Evolutionary conservation across 1,139 yeast species (phyloP), one percentile per base, ranked within the genome.

Genomic region (Lizanozyma gosingica): DNA sequence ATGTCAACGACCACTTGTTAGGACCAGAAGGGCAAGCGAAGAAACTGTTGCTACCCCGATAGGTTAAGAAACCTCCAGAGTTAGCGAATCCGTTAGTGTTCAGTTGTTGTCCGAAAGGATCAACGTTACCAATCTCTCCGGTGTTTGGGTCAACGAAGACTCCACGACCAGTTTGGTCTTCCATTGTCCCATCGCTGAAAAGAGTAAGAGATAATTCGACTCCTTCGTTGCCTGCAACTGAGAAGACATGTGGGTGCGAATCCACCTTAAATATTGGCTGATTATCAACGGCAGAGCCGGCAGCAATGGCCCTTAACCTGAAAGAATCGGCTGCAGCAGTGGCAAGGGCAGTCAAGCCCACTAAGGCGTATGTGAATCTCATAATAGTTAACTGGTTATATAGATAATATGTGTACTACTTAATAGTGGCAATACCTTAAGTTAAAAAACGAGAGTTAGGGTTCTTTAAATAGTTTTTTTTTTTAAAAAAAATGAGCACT

Each of bases 121-220:
- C 52, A 14, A 45, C 41, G 34, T 39, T 38, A 40, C 48, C 50
- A 43, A 48, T 39, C 34, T 47, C 48, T 22, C 44, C 41, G 6
- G 49, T 48, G 37, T 47, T 45, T 35, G 43, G 43, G 47, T 56
- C 60, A 18, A 44, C 49, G 47, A 59, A 54, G 18, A 56, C 40
- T 33, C 47, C 46, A 43, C 55, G 60, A 33, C 51, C 53, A 29
- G 50, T 50, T 40, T 56, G 60, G 51, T 62, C 66, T 17, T 44
- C 50, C 50, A 62, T 56, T 18, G 61, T 44, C 14, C 56, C 55
- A 39, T 60, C 63, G 4, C 45, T 38, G 22, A 49, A 48, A 47
- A 60, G 53, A 9, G 55, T 47, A 44, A 52, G 37, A 41, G 37
- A 18, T 42, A 55, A 39, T 33, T 40, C 42, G 22, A 41, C 44